Percentiles rank a stretch among this genome's conserved stretches.
Evolutionary conservation across 2,329 filamentous ascomycete genomes (phyloP).

Genomic region (Fonsecaea pugnacius): DNA sequence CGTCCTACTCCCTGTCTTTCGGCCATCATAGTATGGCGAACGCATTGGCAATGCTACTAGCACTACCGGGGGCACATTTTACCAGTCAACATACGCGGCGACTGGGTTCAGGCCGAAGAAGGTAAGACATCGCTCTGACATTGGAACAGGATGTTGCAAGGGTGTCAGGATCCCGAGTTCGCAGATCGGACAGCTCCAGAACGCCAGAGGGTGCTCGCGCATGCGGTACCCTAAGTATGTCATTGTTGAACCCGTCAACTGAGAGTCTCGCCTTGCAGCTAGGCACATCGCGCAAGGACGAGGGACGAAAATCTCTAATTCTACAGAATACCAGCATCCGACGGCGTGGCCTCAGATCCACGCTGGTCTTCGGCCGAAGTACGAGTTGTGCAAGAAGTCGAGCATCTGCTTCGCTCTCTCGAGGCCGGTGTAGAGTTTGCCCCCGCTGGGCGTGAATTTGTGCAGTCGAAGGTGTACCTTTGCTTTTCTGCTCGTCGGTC

Average conservation of each 20-base stretch:
- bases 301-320: not conserved
- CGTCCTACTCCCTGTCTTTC: not conserved
- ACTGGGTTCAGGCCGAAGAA: not conserved
- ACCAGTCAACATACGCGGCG: not conserved
- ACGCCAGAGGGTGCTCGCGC: constrained; percentile 45
- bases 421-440: constrained; percentile 50
- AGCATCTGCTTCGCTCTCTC: constrained; percentile 59
- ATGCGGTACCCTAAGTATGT: constrained; percentile 45
- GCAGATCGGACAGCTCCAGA: constrained; percentile 49
- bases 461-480: constrained; percentile 37
- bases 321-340: not conserved
- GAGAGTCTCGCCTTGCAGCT: not conserved
- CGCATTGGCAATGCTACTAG: not conserved
- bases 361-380: constrained; percentile 62
- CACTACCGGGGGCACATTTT: not conserved
- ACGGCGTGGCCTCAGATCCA: constrained; percentile 67
- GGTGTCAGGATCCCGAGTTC: constrained; percentile 50
- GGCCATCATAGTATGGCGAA: not conserved
- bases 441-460: constrained; percentile 39
- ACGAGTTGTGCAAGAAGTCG: constrained; percentile 70
- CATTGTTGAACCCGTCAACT: not conserved
- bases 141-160: constrained; percentile 42
- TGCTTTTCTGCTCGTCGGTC: constrained; percentile 41
- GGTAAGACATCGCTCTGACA: not conserved
- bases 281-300: not conserved